Percentiles rank a stretch among this genome's conserved stretches.
Conservation (phyloP, 2,329 filamentous ascomycete genomes). For the Thelonectria olida region DNA sequence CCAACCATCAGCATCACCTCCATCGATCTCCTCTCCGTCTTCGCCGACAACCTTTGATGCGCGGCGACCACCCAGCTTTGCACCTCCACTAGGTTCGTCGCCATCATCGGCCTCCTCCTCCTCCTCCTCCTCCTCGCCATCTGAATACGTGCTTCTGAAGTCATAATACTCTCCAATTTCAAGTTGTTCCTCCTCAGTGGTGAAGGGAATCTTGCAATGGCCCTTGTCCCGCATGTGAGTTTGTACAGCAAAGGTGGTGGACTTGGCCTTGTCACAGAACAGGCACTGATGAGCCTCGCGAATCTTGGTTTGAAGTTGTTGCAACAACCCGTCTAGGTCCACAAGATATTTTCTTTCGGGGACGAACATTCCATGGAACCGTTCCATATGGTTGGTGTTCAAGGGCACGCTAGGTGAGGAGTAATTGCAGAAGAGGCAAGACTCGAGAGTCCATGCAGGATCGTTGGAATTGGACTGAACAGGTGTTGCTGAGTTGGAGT, state of each 20-base stretch:
- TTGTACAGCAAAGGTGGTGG: slow-evolving; percentile 81
- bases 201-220: slow-evolving; percentile 96
- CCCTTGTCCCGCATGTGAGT: slow-evolving; percentile 98
- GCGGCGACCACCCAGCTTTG: slow-evolving; percentile 74
- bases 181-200: slow-evolving; percentile 87
- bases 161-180: slow-evolving; percentile 98
- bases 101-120: slow-evolving; percentile 60
- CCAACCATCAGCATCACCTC: slow-evolving; percentile 80
- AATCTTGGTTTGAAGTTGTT: slow-evolving; percentile 82
- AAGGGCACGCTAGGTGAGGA: slow-evolving; percentile 78
- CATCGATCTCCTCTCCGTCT: slow-evolving; percentile 59
- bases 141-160: slow-evolving; percentile 94
- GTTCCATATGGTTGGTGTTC: slow-evolving; percentile 89
- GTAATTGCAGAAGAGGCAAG: slow-evolving; percentile 93
- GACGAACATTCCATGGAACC: slow-evolving; percentile 94
- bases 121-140: slow-evolving; percentile 73
- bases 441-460: slow-evolving; percentile 55
- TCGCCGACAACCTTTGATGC: slow-evolving; percentile 59
- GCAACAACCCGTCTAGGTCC: slow-evolving; percentile 82
- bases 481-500: slow-evolving; percentile 55
- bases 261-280: slow-evolving; percentile 85
- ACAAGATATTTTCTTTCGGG: slow-evolving; percentile 87
- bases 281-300: slow-evolving; percentile 84
- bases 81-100: slow-evolving; percentile 63
- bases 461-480: slow-evolving; percentile 44